Percentiles rank a stretch among this genome's conserved stretches.
Conservation (phyloP, 2,329 filamentous ascomycete species). For the Neurospora sp. region DNA sequence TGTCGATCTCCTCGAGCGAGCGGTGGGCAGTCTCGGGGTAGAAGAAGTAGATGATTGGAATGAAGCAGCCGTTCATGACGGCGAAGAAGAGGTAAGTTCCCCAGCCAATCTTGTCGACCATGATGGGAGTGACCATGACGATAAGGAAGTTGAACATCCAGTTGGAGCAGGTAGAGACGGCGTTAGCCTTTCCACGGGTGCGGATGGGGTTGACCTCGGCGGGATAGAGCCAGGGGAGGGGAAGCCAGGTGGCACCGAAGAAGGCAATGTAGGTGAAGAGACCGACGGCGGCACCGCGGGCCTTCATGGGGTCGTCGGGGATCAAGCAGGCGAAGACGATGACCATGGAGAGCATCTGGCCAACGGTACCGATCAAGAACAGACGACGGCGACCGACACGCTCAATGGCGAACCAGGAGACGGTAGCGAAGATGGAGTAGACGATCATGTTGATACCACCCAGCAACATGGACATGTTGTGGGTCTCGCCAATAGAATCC, state of each 20-base stretch:
- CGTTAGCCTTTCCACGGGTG: slow-evolving; percentile 54
- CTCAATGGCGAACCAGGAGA: slow-evolving; percentile 40
- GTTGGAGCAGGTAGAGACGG: slow-evolving; percentile 51
- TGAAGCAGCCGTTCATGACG: slow-evolving; percentile 40
- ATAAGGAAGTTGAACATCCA: slow-evolving; percentile 56
- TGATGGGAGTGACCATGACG: slow-evolving; percentile 55
- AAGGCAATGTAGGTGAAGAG: slow-evolving; percentile 54
- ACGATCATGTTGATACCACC: slow-evolving; percentile 48
- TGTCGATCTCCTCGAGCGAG: slow-evolving; percentile 59
- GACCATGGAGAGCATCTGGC: slow-evolving; percentile 53
- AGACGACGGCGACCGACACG: slow-evolving; percentile 48
- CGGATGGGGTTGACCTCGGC: slow-evolving; percentile 51
- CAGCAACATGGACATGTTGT: slow-evolving; percentile 41
- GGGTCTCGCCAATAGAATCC: slow-evolving; percentile 27
- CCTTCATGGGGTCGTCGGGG: slow-evolving; percentile 22
- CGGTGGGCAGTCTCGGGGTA: slow-evolving; percentile 45
- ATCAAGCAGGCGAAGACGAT: slow-evolving; percentile 31
- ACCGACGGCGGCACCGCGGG: slow-evolving; percentile 33
- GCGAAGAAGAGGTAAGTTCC: slow-evolving; percentile 47
- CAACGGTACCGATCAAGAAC: slow-evolving; percentile 54
- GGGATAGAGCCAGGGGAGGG: slow-evolving; percentile 53
- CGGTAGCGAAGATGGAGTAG: slow-evolving; percentile 51
- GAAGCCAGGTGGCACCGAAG: slow-evolving; percentile 45
- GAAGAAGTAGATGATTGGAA: slow-evolving; percentile 42
- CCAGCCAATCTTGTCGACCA: slow-evolving; percentile 44